Percentiles rank a stretch among this genome's conserved stretches.
Evolutionary conservation across 2,329 filamentous ascomycete genomes (phyloP).

Genomic region (Diaporthe destruens): DNA sequence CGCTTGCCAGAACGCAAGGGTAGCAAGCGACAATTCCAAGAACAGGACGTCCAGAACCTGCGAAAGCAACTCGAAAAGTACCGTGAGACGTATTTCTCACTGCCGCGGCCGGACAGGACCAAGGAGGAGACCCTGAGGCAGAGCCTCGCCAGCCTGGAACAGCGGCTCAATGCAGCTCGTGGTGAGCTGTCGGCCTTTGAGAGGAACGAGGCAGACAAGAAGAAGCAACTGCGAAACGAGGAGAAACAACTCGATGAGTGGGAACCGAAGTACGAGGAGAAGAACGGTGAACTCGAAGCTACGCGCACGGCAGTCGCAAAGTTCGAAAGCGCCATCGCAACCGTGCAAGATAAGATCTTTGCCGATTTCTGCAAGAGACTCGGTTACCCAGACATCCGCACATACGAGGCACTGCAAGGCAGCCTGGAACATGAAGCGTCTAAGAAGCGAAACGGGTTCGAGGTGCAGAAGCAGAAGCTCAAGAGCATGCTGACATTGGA

Average conservation of each 20-base stretch:
- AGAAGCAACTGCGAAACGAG: conserved; percentile 81
- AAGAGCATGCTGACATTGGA: conserved; percentile 72
- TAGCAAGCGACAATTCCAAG: conserved; percentile 86
- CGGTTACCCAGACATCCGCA: conserved; percentile 89
- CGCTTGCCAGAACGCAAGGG: conserved; percentile 81
- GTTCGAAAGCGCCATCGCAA: conserved; percentile 74
- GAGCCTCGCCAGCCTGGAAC: conserved; percentile 83
- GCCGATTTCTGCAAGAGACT: conserved; percentile 85
- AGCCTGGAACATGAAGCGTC: conserved; percentile 90
- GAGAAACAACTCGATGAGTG: conserved; percentile 80
- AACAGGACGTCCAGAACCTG: conserved; percentile 89
- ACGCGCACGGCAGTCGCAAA: conserved; percentile 64
- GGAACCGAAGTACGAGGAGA: conserved; percentile 81
- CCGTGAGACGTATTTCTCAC: conserved; percentile 79
- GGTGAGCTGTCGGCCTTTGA: conserved; percentile 84
- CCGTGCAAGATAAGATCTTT: conserved; percentile 91
- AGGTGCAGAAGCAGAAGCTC: conserved; percentile 83
- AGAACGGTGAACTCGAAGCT: conserved; percentile 75
- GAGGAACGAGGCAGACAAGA: conserved; percentile 87
- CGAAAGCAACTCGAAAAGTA: conserved; percentile 81
- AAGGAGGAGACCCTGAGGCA: conserved; percentile 85
- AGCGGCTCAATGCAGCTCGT: conserved; percentile 77
- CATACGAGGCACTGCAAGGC: conserved; percentile 94
- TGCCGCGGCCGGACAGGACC: conserved; percentile 83
- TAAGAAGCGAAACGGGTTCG: conserved; percentile 88